Conservation (phyloP, 768 basidiomycete species). For the Tricholoma matsutake region DNA sequence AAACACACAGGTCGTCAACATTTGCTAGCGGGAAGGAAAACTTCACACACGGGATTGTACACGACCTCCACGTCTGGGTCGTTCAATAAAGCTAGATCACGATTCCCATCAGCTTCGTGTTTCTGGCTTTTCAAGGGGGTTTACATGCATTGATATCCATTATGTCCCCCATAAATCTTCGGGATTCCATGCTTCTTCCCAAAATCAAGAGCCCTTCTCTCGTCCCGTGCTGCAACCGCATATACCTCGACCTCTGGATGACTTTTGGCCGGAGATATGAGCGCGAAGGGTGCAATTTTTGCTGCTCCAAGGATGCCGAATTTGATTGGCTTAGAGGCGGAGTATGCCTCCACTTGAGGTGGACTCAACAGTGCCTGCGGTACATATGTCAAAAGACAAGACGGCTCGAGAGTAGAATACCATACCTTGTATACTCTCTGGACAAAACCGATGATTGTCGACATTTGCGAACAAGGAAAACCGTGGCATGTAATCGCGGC, state of each 20-base stretch:
- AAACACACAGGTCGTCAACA: neutral
- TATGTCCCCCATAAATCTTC: constrained; percentile 37
- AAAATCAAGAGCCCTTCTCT: constrained; percentile 39
- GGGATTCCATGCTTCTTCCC: constrained; percentile 51
- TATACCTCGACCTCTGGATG: constrained; percentile 54
- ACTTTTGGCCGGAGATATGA: constrained; percentile 43
- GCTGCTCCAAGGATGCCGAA: constrained; percentile 27
- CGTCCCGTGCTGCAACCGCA: constrained; percentile 56
- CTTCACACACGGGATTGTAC: constrained; percentile 31
- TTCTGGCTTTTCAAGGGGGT: constrained; percentile 9
- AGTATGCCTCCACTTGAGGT: neutral
- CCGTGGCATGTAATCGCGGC: too few species aligned
- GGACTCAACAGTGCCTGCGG: neutral
- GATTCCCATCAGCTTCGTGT: constrained; percentile 6
- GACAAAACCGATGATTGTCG: neutral
- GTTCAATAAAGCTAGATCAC: constrained; percentile 32
- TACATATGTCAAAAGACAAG: neutral
- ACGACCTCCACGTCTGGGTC: constrained; percentile 45
- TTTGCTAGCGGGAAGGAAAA: too few species aligned
- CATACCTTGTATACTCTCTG: neutral
- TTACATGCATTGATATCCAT: constrained; percentile 46
- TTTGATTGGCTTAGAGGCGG: neutral
- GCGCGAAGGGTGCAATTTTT: constrained; percentile 18
- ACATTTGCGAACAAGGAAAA: neutral
- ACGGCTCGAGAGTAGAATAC: neutral